phyloP scores from a whole-genome alignment of 2,329 filamentous ascomycete species.

The Pseudocercospora crystallina region DNA sequence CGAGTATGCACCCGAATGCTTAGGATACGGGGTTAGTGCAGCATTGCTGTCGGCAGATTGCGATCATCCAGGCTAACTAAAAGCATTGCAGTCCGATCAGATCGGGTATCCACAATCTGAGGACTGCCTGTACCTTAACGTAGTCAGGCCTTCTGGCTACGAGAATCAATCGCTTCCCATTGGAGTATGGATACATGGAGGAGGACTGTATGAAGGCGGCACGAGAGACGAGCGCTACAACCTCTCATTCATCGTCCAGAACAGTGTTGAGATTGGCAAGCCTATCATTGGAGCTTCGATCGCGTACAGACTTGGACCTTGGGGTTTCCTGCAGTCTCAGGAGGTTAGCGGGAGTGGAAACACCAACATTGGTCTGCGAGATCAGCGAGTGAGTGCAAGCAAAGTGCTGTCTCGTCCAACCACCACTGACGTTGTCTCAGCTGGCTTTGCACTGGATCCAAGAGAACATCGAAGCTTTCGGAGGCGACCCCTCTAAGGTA shows the following conservation, averaged over 20 bases:
- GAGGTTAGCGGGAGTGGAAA: constrained; percentile 55
- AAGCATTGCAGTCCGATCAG: constrained; percentile 23
- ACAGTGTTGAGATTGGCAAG: constrained; percentile 41
- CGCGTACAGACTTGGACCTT: constrained; percentile 64
- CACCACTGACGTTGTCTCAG: no score
- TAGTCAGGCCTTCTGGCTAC: constrained; percentile 55
- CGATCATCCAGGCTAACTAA: background rate
- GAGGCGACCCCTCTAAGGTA: constrained; percentile 64
- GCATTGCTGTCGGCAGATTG: no score
- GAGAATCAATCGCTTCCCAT: constrained; percentile 53
- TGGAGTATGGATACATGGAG: constrained; percentile 58
- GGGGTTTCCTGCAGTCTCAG: constrained; percentile 67
- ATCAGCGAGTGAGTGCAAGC: constrained; percentile 35
- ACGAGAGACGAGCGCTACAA: constrained; percentile 61
- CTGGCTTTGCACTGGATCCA: constrained; percentile 48
- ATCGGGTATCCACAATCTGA: constrained; percentile 46
- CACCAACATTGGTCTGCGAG: constrained; percentile 48
- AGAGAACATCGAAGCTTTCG: constrained; percentile 58
- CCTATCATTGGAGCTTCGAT: constrained; percentile 61
- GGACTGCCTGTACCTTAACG: constrained; percentile 63
- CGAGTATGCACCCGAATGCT: constrained; percentile 43
- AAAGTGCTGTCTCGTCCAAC: no score
- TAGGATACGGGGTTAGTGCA: constrained; percentile 39
- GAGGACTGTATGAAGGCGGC: constrained; percentile 39
- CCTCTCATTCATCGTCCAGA: constrained; percentile 58